Conservation (phyloP, 345 rosid species). For the Lagerstroemia speciosa region DNA sequence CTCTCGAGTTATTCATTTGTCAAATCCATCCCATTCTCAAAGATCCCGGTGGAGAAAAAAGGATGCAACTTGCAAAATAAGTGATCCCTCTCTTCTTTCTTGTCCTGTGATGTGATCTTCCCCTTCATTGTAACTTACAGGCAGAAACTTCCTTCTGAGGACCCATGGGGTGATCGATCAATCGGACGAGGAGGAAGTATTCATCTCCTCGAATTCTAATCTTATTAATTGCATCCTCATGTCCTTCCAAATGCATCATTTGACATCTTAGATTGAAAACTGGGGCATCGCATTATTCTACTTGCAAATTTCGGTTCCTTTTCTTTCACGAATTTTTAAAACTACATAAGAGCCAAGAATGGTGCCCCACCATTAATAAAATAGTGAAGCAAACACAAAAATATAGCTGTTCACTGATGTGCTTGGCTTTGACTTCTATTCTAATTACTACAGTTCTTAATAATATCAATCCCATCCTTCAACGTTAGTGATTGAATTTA, state of each 20-base stretch:
- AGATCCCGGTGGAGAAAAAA: constrained; percentile 8
- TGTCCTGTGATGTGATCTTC: not conserved
- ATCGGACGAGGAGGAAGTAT: not conserved
- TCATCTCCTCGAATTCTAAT: not conserved
- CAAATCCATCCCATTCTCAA: constrained; percentile 6
- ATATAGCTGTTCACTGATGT: constrained; percentile 7
- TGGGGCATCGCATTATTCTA: not conserved
- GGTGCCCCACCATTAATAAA: constrained; percentile 9
- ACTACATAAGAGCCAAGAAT: constrained; percentile 5
- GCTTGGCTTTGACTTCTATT: constrained; percentile 13
- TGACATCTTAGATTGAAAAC: constrained; percentile 1
- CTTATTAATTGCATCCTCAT: not conserved
- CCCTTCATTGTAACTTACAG: not conserved
- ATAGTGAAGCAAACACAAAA: constrained; percentile 6
- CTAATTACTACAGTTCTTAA: constrained; percentile 8
- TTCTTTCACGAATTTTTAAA: not conserved
- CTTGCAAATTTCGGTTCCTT: not conserved
- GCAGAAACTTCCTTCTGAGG: not conserved
- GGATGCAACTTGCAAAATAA: constrained; percentile 2
- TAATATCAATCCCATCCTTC: not conserved
- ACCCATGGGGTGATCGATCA: not conserved
- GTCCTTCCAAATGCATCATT: constrained; percentile 4
- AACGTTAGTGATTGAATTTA: not conserved
- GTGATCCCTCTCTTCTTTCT: not conserved
- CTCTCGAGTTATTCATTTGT: constrained; percentile 1